Conservation (phyloP, 2,329 filamentous ascomycete species). For the Nemania diffusa region DNA sequence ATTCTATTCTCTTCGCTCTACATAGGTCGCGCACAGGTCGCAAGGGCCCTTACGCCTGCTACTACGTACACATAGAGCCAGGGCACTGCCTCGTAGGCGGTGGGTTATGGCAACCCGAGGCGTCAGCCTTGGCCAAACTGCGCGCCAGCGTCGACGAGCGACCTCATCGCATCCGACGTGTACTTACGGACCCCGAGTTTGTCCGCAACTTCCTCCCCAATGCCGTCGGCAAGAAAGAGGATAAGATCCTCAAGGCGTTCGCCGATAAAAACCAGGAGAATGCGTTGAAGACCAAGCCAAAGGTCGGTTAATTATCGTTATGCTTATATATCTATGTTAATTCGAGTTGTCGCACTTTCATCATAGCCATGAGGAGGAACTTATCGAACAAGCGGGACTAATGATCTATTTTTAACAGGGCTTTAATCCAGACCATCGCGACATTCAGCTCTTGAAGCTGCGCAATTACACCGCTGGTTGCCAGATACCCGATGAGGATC, state of each 20-base stretch:
- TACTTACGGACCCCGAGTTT: conserved; percentile 70
- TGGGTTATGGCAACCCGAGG: conserved; percentile 83
- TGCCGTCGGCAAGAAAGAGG: conserved; percentile 53
- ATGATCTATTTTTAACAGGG: conserved; percentile 62
- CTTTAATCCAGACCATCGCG: conserved; percentile 76
- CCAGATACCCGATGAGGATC: conserved; percentile 72
- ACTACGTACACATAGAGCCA: conserved; percentile 87
- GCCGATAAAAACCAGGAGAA: conserved; percentile 74
- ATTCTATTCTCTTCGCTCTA: conserved; percentile 28
- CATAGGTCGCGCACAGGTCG: conserved; percentile 83
- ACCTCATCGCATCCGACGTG: conserved; percentile 74
- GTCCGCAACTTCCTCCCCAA: conserved; percentile 72
- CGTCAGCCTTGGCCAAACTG: conserved; percentile 71
- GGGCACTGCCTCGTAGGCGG: conserved; percentile 78
- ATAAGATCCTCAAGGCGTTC: conserved; percentile 73
- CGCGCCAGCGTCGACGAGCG: conserved; percentile 80
- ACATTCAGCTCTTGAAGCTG: conserved; percentile 84
- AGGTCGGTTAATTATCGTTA: conserved; percentile 63
- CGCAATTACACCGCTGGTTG: conserved; percentile 80
- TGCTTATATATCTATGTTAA: conserved; percentile 9
- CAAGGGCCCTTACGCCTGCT: conserved; percentile 87
- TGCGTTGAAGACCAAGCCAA: conserved; percentile 86
- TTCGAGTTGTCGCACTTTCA: neutral
- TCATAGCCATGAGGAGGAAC: neutral
- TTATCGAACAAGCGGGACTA: neutral